Evolutionary conservation across 805 yeast genomes (phyloP).

Genomic region (Babjeviella inositovora): DNA sequence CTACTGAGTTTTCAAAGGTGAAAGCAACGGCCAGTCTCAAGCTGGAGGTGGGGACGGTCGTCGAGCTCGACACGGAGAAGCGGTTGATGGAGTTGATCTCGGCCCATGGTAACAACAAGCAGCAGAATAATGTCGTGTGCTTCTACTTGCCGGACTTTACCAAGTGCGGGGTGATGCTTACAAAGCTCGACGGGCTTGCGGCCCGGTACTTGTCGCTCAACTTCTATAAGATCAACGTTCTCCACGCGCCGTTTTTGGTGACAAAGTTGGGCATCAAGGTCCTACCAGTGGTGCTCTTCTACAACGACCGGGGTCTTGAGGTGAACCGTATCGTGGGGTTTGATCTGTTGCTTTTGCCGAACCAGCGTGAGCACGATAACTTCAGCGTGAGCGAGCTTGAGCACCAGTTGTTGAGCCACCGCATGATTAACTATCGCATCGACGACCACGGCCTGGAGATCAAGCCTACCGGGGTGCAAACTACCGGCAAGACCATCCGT

Average conservation of each 20-base stretch:
- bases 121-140: constrained; percentile 33
- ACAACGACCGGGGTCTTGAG: constrained; percentile 44
- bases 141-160: constrained; percentile 45
- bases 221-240: constrained; percentile 41
- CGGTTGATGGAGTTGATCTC: constrained; percentile 36
- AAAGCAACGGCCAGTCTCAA: constrained; percentile 10
- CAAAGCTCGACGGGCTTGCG: constrained; percentile 26
- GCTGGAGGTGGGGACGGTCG: too few relatives aligned
- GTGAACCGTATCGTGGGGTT: constrained; percentile 52
- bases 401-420: constrained; percentile 12
- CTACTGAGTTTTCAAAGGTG: constrained; percentile 20
- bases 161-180: constrained; percentile 46
- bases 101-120: too few relatives aligned
- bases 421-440: constrained; percentile 4
- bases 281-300: constrained; percentile 56
- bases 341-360: constrained; percentile 33
- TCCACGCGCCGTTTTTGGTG: constrained; percentile 57
- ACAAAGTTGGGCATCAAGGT: constrained; percentile 45
- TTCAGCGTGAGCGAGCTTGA: constrained; percentile 36
- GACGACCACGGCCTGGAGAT: constrained; percentile 16
- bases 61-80: too few relatives aligned
- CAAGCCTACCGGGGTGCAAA: constrained; percentile 8
- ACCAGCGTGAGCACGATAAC: constrained; percentile 20
- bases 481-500: constrained; percentile 2
- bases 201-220: constrained; percentile 38